phyloP scores from a whole-genome alignment of 2,329 filamentous ascomycete species.

The Exophiala viscosa region DNA sequence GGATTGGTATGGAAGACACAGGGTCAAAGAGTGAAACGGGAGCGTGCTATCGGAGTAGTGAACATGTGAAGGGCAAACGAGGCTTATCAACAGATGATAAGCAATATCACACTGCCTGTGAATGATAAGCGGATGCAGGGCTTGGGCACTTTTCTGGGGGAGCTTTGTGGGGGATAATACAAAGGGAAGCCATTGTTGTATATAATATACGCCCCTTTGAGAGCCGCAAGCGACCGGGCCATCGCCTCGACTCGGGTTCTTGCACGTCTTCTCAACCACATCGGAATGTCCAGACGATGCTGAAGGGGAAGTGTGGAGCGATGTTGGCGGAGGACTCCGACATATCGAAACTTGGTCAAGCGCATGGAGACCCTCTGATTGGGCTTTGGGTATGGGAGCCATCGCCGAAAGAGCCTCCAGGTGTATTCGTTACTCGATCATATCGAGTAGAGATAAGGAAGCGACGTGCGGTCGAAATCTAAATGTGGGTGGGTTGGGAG shows the following conservation, averaged over 20 bases:
- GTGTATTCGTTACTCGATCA: conserved; percentile 27
- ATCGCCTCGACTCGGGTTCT: conserved; percentile 2
- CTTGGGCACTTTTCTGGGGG: conserved; percentile 4
- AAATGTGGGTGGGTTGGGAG: not conserved
- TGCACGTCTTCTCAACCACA: conserved; percentile 3
- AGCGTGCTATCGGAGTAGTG: conserved; percentile 4
- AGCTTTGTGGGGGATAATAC: conserved; percentile 1
- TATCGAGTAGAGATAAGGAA: conserved; percentile 25
- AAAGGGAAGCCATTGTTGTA: conserved; percentile 4
- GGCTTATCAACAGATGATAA: conserved; percentile 26
- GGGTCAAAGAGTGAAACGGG: not conserved
- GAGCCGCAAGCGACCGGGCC: conserved; percentile 1
- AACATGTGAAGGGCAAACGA: conserved; percentile 22
- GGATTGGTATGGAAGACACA: conserved; percentile 5
- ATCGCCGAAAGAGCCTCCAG: not conserved
- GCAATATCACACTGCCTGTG: conserved; percentile 7
- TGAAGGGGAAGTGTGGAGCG: conserved; percentile 9
- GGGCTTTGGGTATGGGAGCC: conserved; percentile 1
- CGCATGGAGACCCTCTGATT: conserved; percentile 4
- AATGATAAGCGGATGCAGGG: conserved; percentile 7
- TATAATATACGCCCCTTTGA: conserved; percentile 9
- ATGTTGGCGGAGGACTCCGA: conserved; percentile 19
- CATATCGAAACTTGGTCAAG: not conserved
- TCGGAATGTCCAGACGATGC: conserved; percentile 2
- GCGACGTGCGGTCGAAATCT: conserved; percentile 1